Base-by-base conservation (phyloP, 441 rosid genomes). In the Geranium incanum region DNA sequence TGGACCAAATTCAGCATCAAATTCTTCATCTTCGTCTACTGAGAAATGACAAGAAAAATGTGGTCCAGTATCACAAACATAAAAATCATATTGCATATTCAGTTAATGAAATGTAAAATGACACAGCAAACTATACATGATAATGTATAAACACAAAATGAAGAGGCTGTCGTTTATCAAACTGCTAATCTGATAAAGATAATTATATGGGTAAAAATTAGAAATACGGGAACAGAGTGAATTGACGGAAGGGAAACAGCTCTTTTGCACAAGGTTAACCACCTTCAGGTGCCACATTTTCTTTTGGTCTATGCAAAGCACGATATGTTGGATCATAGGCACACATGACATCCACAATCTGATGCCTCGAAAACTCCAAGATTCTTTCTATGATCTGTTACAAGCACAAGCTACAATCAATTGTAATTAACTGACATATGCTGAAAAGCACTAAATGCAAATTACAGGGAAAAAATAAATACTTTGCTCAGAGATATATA, bases 321-420 rank as follows among this genome's bases (percentile, higher is more conserved):
- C 96, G 97, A 78, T 84, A 95, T 36, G 94, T 74, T 71, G 98
- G 95, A 86, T 95, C 99, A 83, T 82, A 91, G 74, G 97, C 93
- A 72, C 88, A 88, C 95, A 95, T 91, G 63, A 93, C 85, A 69
- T 86, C 96, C 80, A 83, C 80, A 78, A 93, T 86, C 81, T 93
- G 99, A 85, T 83, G 96, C 80, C 93, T 88, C 66, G 95, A 87
- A 80, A 93, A 93, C 86, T 93, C 99, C 81, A 95, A 76, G 85
- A 93, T 87, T 82, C 99, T 85, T 81, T 95, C 99, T 85, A 95
- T 95, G 64, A 89, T 86, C 99, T 95, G 85, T 71, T 55, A 79
- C 8, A 38, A 23, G 64, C 59, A 76, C 69, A 72, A 63, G 33
- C 63, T 68, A 79, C 0, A 55, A 60, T 74, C 62, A 73, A 72